Conservation (phyloP, 2,329 filamentous ascomycete species). For the Fusarium sp. region DNA sequence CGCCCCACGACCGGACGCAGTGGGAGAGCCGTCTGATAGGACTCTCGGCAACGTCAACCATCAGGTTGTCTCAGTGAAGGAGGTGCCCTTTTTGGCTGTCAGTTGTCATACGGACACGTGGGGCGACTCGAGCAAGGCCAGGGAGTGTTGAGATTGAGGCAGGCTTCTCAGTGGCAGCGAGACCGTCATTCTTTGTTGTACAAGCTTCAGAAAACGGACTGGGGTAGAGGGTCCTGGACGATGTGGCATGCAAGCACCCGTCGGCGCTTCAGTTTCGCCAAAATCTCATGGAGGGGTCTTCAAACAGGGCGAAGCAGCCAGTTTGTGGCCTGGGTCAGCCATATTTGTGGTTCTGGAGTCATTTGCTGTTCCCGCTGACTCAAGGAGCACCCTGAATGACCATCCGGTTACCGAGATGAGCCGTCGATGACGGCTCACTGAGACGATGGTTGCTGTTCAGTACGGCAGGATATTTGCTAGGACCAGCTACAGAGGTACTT, state of each 20-base stretch:
- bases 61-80: conserved; percentile 24
- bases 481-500: conserved; percentile 37
- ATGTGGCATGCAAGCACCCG: conserved; percentile 49
- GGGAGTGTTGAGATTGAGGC: conserved; percentile 34
- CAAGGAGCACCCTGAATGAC: neutral
- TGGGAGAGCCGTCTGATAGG: conserved; percentile 22
- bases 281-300: conserved; percentile 40
- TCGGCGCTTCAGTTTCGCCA: conserved; percentile 41
- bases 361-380: conserved; percentile 22
- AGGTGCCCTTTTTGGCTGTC: conserved; percentile 31
- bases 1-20: conserved; percentile 9
- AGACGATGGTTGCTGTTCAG: conserved; percentile 20
- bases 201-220: conserved; percentile 42
- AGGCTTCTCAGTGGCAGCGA: conserved; percentile 28
- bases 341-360: conserved; percentile 25
- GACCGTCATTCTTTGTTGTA: conserved; percentile 41
- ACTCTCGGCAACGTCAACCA: conserved; percentile 28
- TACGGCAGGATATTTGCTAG: conserved; percentile 28
- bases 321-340: conserved; percentile 28
- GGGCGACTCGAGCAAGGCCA: conserved; percentile 44
- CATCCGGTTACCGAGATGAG: conserved; percentile 19
- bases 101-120: conserved; percentile 47
- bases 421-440: conserved; percentile 11
- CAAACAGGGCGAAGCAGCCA: conserved; percentile 34
- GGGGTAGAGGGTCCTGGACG: conserved; percentile 42